These are phyloP conservation scores for Phyllosticta citribraziliensis DNA, from an alignment of 2,329 filamentous ascomycete genomes.

Conservation along the genomic window DNA sequence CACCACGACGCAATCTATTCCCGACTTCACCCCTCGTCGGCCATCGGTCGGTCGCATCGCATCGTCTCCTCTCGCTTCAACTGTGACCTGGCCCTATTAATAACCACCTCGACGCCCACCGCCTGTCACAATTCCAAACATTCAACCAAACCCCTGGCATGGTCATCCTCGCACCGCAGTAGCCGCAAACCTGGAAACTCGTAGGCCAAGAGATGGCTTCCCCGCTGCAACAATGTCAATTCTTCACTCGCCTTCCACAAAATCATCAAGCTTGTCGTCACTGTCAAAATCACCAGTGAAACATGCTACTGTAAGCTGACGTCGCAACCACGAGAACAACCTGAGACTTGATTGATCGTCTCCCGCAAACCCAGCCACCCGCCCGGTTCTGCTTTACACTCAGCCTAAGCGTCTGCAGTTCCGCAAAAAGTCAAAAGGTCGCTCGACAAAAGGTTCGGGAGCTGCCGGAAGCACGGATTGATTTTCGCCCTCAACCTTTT, in stretches of 20 bases:
- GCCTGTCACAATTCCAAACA: background rate
- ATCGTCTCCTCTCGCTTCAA: background rate
- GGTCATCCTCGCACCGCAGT: background rate
- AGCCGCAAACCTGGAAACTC: background rate
- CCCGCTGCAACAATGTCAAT: background rate
- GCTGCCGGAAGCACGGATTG: background rate
- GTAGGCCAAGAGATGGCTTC: background rate
- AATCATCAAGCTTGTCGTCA: background rate
- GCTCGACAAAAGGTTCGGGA: background rate
- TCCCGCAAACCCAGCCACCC: background rate
- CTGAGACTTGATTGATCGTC: background rate
- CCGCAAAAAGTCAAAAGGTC: background rate
- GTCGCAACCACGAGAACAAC: background rate
- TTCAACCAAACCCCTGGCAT: background rate
- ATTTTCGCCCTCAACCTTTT: background rate
- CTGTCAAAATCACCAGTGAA: background rate
- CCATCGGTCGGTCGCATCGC: background rate
- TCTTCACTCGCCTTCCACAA: background rate
- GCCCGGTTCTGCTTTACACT: background rate
- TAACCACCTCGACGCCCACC: background rate
- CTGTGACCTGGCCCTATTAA: background rate
- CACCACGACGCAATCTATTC: background rate
- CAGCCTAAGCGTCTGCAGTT: background rate
- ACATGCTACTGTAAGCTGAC: background rate
- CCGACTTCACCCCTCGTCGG: background rate